These are phyloP conservation scores for Epicoccum sorghinum DNA, from an alignment of 2,329 filamentous ascomycete species.

Conservation along the genomic window DNA sequence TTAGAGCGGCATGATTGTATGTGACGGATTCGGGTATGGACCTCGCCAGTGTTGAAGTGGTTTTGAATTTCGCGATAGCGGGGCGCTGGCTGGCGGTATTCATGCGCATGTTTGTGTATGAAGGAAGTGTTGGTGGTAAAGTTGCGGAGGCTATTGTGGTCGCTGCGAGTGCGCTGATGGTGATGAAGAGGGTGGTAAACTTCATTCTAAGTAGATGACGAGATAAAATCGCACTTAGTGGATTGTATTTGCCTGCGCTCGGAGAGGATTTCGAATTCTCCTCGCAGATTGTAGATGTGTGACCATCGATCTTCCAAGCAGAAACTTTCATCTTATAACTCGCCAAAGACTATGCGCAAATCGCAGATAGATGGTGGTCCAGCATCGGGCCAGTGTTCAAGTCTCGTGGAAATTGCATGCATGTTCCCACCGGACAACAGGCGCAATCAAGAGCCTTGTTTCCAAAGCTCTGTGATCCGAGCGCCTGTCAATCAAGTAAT, in stretches of 20 bases:
- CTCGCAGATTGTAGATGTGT: not conserved
- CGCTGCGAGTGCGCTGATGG: not conserved
- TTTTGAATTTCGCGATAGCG: not conserved
- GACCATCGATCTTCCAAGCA: not conserved
- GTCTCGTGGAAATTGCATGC: constrained; percentile 6
- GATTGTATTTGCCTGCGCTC: not conserved
- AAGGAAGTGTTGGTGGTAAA: not conserved
- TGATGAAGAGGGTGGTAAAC: not conserved
- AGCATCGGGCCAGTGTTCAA: not conserved
- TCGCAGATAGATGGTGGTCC: not conserved
- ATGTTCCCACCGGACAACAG: not conserved
- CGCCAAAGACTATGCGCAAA: not conserved
- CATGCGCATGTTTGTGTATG: not conserved
- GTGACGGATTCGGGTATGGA: not conserved
- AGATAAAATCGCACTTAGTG: not conserved
- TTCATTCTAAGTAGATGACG: not conserved
- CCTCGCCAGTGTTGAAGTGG: not conserved
- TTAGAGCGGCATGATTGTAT: not conserved
- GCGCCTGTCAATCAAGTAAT: not conserved
- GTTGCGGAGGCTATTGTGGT: not conserved
- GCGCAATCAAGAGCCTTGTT: not conserved
- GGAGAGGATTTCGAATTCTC: not conserved
- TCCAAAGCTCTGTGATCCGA: not conserved
- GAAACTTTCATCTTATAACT: constrained; percentile 2
- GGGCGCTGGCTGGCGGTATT: not conserved